Evolutionary conservation across 2,329 filamentous ascomycete species (phyloP).

Genomic region (Apiospora hydei): DNA sequence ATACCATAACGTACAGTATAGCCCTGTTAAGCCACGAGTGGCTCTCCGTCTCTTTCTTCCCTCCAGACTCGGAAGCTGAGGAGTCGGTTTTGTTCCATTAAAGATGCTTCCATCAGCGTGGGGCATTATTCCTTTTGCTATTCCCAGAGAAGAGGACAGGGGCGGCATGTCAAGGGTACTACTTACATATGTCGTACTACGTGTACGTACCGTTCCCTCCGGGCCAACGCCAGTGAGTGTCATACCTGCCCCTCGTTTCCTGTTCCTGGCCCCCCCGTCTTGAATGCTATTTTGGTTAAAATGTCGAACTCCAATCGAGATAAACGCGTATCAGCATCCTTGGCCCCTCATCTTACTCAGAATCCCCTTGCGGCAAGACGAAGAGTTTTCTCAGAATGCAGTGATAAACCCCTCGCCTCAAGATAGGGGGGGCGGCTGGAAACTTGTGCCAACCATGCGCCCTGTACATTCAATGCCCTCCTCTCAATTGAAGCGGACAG

Average conservation of each 20-base stretch:
- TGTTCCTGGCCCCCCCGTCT: conserved; percentile 15
- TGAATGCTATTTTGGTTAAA: conserved; percentile 20
- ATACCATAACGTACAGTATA: not conserved
- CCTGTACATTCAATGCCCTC: conserved; percentile 9
- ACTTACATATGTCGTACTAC: not conserved
- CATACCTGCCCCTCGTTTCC: conserved; percentile 18
- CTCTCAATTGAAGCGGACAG: not conserved
- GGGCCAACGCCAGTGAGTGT: not conserved
- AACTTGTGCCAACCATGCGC: not conserved
- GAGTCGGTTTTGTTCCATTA: not conserved
- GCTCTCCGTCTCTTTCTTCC: not conserved
- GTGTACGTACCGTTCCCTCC: not conserved
- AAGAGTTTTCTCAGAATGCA: not conserved
- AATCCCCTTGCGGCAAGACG: conserved; percentile 1
- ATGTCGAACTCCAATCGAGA: conserved; percentile 14
- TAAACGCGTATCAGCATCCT: conserved; percentile 12
- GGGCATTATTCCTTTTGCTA: not conserved
- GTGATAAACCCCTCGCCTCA: conserved; percentile 13
- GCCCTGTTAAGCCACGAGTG: conserved; percentile 14
- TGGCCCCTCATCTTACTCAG: conserved; percentile 12
- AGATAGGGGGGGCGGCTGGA: conserved; percentile 12
- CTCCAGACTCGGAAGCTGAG: not conserved
- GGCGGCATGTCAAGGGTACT: conserved; percentile 5
- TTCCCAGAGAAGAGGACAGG: not conserved
- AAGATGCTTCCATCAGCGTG: conserved; percentile 1